These are phyloP conservation scores for Fusarium sp. DNA, from an alignment of 2,329 filamentous ascomycete species.

Conservation along the genomic window DNA sequence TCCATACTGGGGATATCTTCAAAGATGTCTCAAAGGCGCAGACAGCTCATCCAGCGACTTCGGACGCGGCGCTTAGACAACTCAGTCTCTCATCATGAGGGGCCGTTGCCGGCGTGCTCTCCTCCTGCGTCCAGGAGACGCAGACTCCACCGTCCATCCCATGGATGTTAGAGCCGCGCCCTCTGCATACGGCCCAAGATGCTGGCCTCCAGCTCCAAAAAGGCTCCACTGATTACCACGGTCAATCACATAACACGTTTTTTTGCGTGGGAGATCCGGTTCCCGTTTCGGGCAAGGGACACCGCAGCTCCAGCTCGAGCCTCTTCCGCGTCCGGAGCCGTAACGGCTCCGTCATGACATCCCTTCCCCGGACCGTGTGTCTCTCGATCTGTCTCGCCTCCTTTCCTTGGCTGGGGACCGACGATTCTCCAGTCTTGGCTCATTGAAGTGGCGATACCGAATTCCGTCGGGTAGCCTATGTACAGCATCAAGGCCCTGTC, in stretches of 20 bases:
- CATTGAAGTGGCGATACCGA: neutral
- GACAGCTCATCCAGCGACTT: neutral
- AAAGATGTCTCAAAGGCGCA: neutral
- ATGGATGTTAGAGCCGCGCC: constrained; percentile 1
- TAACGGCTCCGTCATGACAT: constrained; percentile 28
- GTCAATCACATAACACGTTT: constrained; percentile 45
- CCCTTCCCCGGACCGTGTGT: neutral
- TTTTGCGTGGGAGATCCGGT: constrained; percentile 17
- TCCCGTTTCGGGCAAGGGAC: constrained; percentile 22
- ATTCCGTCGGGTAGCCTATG: neutral
- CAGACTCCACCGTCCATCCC: neutral
- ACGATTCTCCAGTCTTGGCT: neutral
- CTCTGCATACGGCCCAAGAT: neutral
- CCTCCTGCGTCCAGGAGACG: constrained; percentile 7
- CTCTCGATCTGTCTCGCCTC: constrained; percentile 4
- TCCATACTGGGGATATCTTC: neutral
- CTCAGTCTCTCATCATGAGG: neutral
- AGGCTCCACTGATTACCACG: constrained; percentile 27
- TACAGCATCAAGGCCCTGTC: neutral
- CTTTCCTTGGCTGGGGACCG: neutral
- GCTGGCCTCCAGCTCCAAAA: neutral
- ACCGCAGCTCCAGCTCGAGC: constrained; percentile 9
- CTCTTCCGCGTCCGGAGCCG: constrained; percentile 26
- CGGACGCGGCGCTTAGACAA: constrained; percentile 3
- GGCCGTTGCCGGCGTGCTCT: constrained; percentile 10